These are phyloP conservation scores for Daldinia decipiens DNA, from an alignment of 495 filamentous ascomycete species.

Conservation along the genomic window DNA sequence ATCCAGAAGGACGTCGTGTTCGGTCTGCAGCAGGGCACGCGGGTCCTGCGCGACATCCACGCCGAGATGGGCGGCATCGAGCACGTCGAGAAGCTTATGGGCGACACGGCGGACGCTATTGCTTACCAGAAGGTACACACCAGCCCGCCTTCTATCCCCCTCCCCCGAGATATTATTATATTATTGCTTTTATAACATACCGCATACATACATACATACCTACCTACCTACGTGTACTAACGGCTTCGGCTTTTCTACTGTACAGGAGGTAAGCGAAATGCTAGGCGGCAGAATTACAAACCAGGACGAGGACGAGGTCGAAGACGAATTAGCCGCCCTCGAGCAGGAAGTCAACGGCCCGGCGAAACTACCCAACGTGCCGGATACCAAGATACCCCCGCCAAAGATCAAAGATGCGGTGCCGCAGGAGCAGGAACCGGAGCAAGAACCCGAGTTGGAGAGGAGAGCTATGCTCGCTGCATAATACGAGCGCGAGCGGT, in stretches of 20 bases:
- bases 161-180: background rate
- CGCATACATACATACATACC: background rate
- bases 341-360: constrained; percentile 70
- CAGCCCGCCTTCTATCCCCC: background rate
- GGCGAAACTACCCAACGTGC: constrained; percentile 67
- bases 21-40: constrained; percentile 91
- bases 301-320: constrained; percentile 96
- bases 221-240: background rate
- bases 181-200: background rate
- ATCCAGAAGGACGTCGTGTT: constrained; percentile 86
- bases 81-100: constrained; percentile 91
- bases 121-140: constrained; percentile 80
- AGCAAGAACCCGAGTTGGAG: constrained; percentile 42
- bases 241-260: background rate
- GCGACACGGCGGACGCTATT: constrained; percentile 85
- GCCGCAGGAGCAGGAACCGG: constrained; percentile 32
- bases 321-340: constrained; percentile 88
- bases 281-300: constrained; percentile 84
- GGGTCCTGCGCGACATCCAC: constrained; percentile 88
- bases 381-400: constrained; percentile 56
- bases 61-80: constrained; percentile 96
- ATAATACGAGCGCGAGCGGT: constrained; percentile 15
- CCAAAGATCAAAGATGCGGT: constrained; percentile 26
- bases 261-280: constrained; percentile 89
- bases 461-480: constrained; percentile 61